Evolutionary conservation across 805 yeast genomes (phyloP), one percentile per base, ranked within the genome.

Genomic region (Candida coquimbonensis): DNA sequence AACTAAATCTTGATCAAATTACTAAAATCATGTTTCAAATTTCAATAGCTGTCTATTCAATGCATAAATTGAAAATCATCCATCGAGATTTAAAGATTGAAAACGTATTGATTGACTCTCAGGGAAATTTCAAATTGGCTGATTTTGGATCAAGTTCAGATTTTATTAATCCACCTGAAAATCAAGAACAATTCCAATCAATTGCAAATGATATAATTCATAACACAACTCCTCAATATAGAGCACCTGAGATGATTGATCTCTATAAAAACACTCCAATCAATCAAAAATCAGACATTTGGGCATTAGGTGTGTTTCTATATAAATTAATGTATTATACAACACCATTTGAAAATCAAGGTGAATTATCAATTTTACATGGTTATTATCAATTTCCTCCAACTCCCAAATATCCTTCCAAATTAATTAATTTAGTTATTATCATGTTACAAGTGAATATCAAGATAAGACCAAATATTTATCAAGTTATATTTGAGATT

Each of bases 61-160:
- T 93, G 96, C 99, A 91, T 66, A 73, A 75, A 43, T 59, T 78
- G 46, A 61, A 67, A 16, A 69, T 91, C 59, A 82, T 91, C 45
- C 99, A 91, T 64, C 74, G 98, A 39, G 98, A 93, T 67, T 80
- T 91, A 53, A 93, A 93, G 68, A 89, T 93, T 52, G 98, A 91
- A 61, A 93, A 91, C 64, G 96, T 91, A 17, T 70, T 91, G 47
- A 86, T 93, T 34, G 89, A 87, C 61, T 67, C 75, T 4, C 62
- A 73, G 3, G 78, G 81, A 48, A 73, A 74, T 53, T 93, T 84
- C 68, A 90, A 89, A 61, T 68, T 93, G 21, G 86, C 96, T 59
- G 99, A 93, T 67, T 93, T 93, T 66, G 99, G 99, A 4, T 87
- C 96, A 1, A 83, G 93, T 1, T 74, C 87, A 9, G 74, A 82